A percentile compares a stretch with the other conserved stretches of the same genome.
Evolutionary conservation across 139 green algal genomes (phyloP).

Genomic region (Haematococcus lacustris): DNA sequence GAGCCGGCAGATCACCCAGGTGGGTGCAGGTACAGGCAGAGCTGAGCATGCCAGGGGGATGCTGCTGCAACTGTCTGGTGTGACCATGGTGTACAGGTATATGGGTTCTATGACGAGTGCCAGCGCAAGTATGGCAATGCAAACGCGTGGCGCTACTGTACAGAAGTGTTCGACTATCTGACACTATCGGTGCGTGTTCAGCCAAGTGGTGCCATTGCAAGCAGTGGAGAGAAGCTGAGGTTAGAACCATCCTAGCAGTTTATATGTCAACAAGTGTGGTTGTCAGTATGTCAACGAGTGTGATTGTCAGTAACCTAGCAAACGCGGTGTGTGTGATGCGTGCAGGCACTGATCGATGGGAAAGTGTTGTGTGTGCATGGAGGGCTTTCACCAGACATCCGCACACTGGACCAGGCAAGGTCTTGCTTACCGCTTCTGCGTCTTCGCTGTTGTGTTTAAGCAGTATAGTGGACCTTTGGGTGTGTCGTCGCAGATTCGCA

Average conservation of each 20-base stretch:
- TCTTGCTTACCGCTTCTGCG: no score
- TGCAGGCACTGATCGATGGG: constrained; percentile 87
- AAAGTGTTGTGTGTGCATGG: constrained; percentile 94
- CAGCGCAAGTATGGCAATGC: constrained; percentile 95
- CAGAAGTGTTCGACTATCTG: constrained; percentile 98
- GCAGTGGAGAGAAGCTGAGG: no score
- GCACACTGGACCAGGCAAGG: constrained; percentile 79
- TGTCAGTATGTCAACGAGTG: no score
- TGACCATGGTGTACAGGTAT: constrained; percentile 45
- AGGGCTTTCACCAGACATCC: constrained; percentile 88
- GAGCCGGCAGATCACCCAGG: constrained; percentile 97
- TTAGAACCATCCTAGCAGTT: not conserved
- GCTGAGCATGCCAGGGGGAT: not conserved
- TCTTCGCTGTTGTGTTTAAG: not conserved
- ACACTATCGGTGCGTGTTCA: constrained; percentile 48
- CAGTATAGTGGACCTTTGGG: not conserved
- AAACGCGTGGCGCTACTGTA: constrained; percentile 98
- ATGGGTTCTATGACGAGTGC: constrained; percentile 99
- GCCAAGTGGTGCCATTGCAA: not conserved
- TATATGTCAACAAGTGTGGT: no score
- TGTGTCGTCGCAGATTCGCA: constrained; percentile 86
- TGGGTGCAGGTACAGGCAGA: constrained; percentile 11
- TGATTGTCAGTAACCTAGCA: no score
- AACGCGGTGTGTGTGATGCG: no score
- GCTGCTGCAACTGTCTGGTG: not conserved